Evolutionary conservation across 345 rosid species (phyloP).

Genomic region (Balakata baccata): DNA sequence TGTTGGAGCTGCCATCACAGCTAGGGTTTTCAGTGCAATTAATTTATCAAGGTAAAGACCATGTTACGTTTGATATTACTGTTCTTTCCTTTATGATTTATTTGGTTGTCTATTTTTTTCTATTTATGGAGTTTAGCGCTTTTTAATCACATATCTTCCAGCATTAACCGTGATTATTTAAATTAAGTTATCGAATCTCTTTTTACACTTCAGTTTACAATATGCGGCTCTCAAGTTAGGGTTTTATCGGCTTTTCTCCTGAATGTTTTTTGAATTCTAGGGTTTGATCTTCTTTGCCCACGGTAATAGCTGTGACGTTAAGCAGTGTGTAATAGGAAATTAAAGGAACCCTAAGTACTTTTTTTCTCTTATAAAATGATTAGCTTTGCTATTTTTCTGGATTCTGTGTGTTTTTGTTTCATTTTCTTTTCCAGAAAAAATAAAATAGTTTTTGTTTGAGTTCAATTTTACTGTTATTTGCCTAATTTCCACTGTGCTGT

Average conservation of each 20-base stretch:
- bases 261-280: conserved; percentile 21
- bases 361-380: neutral
- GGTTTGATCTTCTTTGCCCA: conserved; percentile 29
- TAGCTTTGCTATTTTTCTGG: neutral
- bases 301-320: neutral
- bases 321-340: neutral
- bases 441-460: neutral
- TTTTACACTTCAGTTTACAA: neutral
- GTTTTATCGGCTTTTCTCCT: conserved; percentile 19
- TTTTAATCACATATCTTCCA: conserved; percentile 8
- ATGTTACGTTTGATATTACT: conserved; percentile 6
- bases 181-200: conserved; percentile 5
- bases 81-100: neutral
- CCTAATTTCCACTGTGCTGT: neutral
- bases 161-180: conserved; percentile 20
- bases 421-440: neutral
- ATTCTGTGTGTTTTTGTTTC: neutral
- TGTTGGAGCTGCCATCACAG: conserved; percentile 19
- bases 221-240: conserved; percentile 23
- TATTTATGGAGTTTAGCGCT: conserved; percentile 11
- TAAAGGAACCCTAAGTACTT: conserved; percentile 3
- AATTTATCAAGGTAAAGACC: conserved; percentile 28
- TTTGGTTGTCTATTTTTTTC: neutral
- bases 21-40: conserved; percentile 33
- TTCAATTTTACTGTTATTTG: conserved; percentile 6